phyloP scores from a whole-genome alignment of 768 basidiomycete species.

The Holtermanniella nyarrowii region DNA sequence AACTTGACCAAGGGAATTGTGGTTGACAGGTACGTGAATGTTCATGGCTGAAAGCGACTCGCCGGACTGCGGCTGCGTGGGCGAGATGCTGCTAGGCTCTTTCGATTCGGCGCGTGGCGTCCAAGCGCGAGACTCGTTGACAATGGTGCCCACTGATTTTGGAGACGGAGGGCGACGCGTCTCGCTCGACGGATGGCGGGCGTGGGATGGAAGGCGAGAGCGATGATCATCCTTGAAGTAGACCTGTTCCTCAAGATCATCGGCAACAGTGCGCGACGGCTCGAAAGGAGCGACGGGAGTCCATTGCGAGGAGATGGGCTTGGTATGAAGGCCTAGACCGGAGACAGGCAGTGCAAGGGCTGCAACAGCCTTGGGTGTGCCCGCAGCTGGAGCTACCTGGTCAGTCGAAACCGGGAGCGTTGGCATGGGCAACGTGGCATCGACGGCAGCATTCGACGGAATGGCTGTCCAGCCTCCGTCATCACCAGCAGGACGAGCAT shows the following conservation, averaged over 20 bases:
- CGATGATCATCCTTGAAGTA: neutral
- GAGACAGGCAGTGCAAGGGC: too few species aligned
- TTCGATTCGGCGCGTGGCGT: neutral
- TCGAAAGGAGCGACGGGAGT: too few species aligned
- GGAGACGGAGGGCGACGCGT: neutral
- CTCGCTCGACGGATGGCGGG: neutral
- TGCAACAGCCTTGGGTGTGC: too few species aligned
- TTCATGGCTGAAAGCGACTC: neutral
- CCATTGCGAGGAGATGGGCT: too few species aligned
- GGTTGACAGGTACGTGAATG: neutral
- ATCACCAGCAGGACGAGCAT: too few species aligned
- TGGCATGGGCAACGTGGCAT: too few species aligned
- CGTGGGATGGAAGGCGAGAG: neutral
- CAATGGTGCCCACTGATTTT: neutral
- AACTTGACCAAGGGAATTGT: neutral
- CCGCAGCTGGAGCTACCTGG: too few species aligned
- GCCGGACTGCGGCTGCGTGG: neutral
- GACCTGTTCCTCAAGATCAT: neutral
- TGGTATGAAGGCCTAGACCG: too few species aligned
- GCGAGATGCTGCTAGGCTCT: neutral
- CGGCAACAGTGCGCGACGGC: neutral
- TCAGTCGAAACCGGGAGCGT: too few species aligned
- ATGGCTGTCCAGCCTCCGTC: too few species aligned
- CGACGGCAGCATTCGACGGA: too few species aligned
- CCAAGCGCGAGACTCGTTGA: neutral